Base-by-base conservation (phyloP, 1,284 basidiomycete genomes). In the Athelia psychrophila region DNA sequence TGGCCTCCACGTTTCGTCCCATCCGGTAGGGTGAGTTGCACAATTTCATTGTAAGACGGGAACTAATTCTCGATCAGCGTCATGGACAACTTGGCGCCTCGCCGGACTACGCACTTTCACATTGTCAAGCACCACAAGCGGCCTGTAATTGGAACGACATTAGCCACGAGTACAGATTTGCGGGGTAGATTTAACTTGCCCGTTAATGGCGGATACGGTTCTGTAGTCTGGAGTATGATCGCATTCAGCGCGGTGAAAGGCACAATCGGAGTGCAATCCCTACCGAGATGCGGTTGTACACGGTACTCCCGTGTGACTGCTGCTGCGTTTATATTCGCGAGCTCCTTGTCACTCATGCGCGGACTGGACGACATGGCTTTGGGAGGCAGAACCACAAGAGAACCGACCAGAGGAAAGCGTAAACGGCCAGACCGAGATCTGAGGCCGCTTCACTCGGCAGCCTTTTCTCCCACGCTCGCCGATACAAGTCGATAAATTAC, bases 11-110 rank as follows among this genome's bases (percentile, higher is more conserved):
- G 90, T 64, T 89, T 90, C 27, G 93, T 83, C 33, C 97, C 97
- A 71, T 99, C 97, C 6, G 97, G 96, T 18, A 99, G 81, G 3
- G 95, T 98, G 58, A 99, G 78, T 64, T 92, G 88, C 30, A 99
- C 97, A 63, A 98, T 99, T 78, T 99, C 97, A 71, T 99, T 99
- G 81, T 98, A 99, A n/a, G 95, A 95, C 3, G 96, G 92, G 73
- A 99, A 99, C 91, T 95, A 62, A 45, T 50, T 8, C 20, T 20
- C 48, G 48, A 47, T 38, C 54, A 51, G 32, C 51, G 54, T 58
- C 36, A 54, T 38, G 38, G 49, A 44, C 56, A 52, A n/a, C n/a
- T n/a, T n/a, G 53, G 51, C 49, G 49, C 42, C 51, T 19, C 18
- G 30, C 48, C 49, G 53, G 38, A 40, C 53, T 44, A 56, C 78